A percentile compares a stretch with the other conserved stretches of the same genome.
Conservation (phyloP, 192 early-diverging fungal species). For the Entomortierella parvispora region DNA sequence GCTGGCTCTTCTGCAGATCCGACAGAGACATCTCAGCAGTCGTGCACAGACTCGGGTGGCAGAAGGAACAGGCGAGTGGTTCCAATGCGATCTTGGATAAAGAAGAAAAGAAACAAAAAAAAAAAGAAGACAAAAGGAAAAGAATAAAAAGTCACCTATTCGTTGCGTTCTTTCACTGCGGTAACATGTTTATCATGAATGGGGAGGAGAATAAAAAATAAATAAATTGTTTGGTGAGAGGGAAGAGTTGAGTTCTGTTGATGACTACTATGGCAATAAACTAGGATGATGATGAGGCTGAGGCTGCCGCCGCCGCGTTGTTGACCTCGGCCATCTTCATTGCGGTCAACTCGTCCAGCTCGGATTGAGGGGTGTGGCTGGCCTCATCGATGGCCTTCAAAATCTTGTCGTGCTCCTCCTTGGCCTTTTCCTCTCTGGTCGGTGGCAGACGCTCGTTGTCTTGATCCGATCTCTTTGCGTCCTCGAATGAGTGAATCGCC, state of each 20-base stretch:
- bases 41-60: constrained; percentile 43
- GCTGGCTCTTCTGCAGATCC: constrained; percentile 45
- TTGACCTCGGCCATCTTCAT: constrained; percentile 9
- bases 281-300: no score
- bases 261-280: no score
- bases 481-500: constrained; percentile 91
- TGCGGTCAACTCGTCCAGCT: constrained; percentile 9
- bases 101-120: not conserved
- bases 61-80: constrained; percentile 60
- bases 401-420: constrained; percentile 31
- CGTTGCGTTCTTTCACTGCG: no score
- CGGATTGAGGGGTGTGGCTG: constrained; percentile 11
- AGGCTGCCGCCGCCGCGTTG: no score
- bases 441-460: constrained; percentile 95
- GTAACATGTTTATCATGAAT: no score
- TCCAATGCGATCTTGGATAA: constrained; percentile 33
- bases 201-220: no score
- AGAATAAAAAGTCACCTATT: not conserved
- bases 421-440: constrained; percentile 51
- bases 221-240: no score
- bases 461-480: constrained; percentile 85
- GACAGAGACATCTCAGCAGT: constrained; percentile 26
- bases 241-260: no score
- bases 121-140: not conserved
- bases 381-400: constrained; percentile 45